Evolutionary conservation across 257 asterid genomes (phyloP).

Genomic region (Thymus mandschuricus): DNA sequence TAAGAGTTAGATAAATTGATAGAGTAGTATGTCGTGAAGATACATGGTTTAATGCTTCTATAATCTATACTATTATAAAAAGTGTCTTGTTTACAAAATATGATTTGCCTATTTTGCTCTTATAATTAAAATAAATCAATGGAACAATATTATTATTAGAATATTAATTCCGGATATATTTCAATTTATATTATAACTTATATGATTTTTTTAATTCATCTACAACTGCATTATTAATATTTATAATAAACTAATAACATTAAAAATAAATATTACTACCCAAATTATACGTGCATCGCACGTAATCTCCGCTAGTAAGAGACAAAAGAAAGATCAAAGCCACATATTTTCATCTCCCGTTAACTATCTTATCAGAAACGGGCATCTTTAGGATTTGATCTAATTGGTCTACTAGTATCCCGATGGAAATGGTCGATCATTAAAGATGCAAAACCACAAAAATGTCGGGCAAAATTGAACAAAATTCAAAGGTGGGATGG

Average conservation of each 20-base stretch:
- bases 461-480: neutral
- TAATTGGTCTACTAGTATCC: slow-evolving; percentile 12
- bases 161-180: too few relatives aligned
- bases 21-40: slow-evolving; percentile 28
- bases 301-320: slow-evolving; percentile 7
- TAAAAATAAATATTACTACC: too few relatives aligned
- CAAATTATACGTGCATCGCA: too few relatives aligned
- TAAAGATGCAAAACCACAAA: neutral
- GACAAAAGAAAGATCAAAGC: slow-evolving; percentile 11
- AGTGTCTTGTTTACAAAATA: too few relatives aligned
- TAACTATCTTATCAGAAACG: slow-evolving; percentile 6
- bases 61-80: too few relatives aligned
- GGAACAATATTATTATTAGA: too few relatives aligned
- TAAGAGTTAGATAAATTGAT: slow-evolving; percentile 14
- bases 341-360: slow-evolving; percentile 23
- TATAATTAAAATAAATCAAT: too few relatives aligned
- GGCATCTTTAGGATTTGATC: neutral
- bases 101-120: too few relatives aligned
- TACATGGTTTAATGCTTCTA: slow-evolving; percentile 1
- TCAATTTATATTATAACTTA: too few relatives aligned
- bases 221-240: too few relatives aligned
- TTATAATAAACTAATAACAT: too few relatives aligned
- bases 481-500: slow-evolving; percentile 3
- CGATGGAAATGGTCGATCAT: slow-evolving; percentile 15
- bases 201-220: too few relatives aligned